Evolutionary conservation across 31 red algal species (phyloP), one percentile per base, ranked within the genome.

Genomic region (Pterothamnion heteromorphum): DNA sequence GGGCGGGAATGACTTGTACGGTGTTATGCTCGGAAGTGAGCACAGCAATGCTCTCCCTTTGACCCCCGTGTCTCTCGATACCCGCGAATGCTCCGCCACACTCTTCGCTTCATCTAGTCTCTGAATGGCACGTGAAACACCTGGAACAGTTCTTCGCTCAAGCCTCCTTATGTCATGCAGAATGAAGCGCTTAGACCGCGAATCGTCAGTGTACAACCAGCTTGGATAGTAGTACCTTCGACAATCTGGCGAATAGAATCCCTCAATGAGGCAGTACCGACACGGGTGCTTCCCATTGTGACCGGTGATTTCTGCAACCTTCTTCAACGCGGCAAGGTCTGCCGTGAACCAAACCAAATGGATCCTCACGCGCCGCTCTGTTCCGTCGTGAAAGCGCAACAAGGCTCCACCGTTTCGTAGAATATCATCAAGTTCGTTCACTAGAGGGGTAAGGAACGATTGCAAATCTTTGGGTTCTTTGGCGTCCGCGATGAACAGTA

Each of bases 311-410:
- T 31, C 91, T 26, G 80, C 35, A 0, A 86, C 43, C 20, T 92
- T 92, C 33, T 57, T 71, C 21, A 92, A 28, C 22, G 91, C 91
- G 1, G 91, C 80, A 1, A 57, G 33, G 51, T 92, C 80, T 24
- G 41, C 91, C 0, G 91, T 86, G 44, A 92, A 57, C 80, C 80
- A 86, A 51, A 92, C 5, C 0, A 92, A 2, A 86, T 92, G 78
- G 0, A 92, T 57, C 28, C 39, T 51, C 2, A 92, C 91, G 3
- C 38, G 36, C 26, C 80, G 76, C n/a, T 1, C 2, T 4, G 32
- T 57, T 0, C 91, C 80, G 74, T 86, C 80, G 36, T 92, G 32
- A 35, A 92, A 86, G 0, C 26, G 28, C 21, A 92, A 33, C 24
- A 28, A 3, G 1, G 80, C 74, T 23, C 91, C 80, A 35, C 37